phyloP scores from a whole-genome alignment of 2,329 filamentous ascomycete genomes.

The Arthrocladium fulminans region DNA sequence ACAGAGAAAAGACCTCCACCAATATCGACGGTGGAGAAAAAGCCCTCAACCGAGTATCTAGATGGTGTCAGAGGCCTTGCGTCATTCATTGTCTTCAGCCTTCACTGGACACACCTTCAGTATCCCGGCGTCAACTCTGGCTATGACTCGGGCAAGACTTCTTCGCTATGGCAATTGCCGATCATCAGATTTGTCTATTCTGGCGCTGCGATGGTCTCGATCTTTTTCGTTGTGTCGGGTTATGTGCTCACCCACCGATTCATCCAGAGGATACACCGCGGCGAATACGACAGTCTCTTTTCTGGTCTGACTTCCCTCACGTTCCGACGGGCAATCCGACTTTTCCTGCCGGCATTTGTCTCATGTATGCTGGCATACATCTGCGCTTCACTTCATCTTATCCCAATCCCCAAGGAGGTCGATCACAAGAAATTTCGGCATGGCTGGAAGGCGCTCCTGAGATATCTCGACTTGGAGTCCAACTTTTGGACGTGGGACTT shows the following conservation, averaged over 20 bases:
- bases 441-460: neutral
- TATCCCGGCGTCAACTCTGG: neutral
- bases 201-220: slow-evolving; percentile 29
- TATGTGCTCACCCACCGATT: slow-evolving; percentile 39
- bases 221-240: slow-evolving; percentile 42
- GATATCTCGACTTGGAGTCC: neutral
- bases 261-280: slow-evolving; percentile 30
- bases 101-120: slow-evolving; percentile 14
- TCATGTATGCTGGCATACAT: slow-evolving; percentile 5
- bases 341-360: slow-evolving; percentile 5
- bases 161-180: slow-evolving; percentile 7
- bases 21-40: neutral
- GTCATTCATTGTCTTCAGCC: slow-evolving; percentile 23
- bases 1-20: neutral
- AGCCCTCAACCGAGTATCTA: slow-evolving; percentile 10
- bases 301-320: slow-evolving; percentile 24
- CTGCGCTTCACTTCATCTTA: neutral
- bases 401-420: neutral
- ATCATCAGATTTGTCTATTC: slow-evolving; percentile 12
- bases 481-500: slow-evolving; percentile 4
- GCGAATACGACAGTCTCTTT: slow-evolving; percentile 32
- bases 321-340: slow-evolving; percentile 3
- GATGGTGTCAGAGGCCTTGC: slow-evolving; percentile 26
- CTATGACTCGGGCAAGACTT: neutral
- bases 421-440: neutral